Base-by-base conservation (phyloP, 2,329 filamentous ascomycete genomes). In the Ceratocystis lukuohia region DNA sequence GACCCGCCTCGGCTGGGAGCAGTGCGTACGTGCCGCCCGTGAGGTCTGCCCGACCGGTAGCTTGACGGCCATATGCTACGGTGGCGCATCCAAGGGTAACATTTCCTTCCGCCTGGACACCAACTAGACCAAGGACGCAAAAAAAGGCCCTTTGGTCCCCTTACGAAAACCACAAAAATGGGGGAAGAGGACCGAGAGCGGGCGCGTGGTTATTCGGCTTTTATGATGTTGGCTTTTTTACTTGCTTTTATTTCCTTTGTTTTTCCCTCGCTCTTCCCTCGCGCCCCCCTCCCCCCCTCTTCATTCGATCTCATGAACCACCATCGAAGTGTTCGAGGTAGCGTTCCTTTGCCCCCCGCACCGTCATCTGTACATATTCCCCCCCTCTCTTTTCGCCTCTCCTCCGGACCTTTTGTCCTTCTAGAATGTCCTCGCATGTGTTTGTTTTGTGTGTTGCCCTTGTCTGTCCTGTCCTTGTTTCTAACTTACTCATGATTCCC, bases 21-120 rank as follows among this genome's bases (percentile, higher is more conserved):
- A 77, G 63, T 84, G 82, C 71, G 77, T 83, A 64, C 76, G 79
- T 50, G 81, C 82, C 17, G 82, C 81, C 62, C 72, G 78, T 66
- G 77, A 79, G 67, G 76, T 77, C 59, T 82, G 80, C 71, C 80
- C 79, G 22, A 79, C 77, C 6, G 80, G 80, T 20, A 80, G 77
- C 68, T 74, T 81, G 71, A 74, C 72, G 48, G 78, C 74, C 30
- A 77, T 76, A 1, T 83, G 80, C 71, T 71, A 75, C 5, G 80
- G 80, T 15, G 80, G 79, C 4, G 80, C 78, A 37, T 78, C 75
- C 53, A 74, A 69, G 20, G 79, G 80, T 44, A 74, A 81, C 69
- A 76, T 81, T 5, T 73, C 71, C 64, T 80, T 82, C 68, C 74
- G 71, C 44, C 73, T 80, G 28, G 66, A 69, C 61, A 71, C 68